Evolutionary conservation across 208 protist genomes (phyloP).

Genomic region (Leishmania braziliensis): DNA sequence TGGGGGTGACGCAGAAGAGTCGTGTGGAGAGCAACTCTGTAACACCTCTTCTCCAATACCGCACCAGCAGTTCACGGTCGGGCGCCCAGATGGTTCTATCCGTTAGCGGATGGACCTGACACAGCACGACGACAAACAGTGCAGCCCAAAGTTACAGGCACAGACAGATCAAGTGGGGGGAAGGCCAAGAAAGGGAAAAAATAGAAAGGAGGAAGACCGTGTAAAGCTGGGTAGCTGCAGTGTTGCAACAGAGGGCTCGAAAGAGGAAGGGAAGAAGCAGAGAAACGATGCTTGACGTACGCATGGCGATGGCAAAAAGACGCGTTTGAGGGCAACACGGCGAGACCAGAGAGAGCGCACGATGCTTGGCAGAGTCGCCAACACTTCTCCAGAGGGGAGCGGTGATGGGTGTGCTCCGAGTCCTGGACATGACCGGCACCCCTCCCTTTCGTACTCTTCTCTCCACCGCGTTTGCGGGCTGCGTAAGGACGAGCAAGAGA

Average conservation of each 20-base stretch:
- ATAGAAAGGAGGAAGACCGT: not conserved
- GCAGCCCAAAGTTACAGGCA: not conserved
- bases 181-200: not conserved
- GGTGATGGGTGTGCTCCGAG: not conserved
- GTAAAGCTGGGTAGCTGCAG: not conserved
- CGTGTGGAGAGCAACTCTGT: not conserved
- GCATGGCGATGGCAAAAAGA: not conserved
- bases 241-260: not conserved
- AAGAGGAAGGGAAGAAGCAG: not conserved
- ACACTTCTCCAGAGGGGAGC: not conserved
- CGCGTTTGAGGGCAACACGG: not conserved
- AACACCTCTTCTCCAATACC: not conserved
- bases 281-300: not conserved
- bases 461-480: not conserved
- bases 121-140: not conserved
- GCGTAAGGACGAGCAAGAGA: not conserved
- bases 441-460: not conserved
- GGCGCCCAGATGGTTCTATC: not conserved
- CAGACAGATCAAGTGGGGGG: not conserved
- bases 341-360: not conserved
- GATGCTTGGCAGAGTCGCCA: not conserved
- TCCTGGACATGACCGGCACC: not conserved
- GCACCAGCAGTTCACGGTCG: not conserved
- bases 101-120: not conserved
- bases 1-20: not conserved